Conservation (phyloP, 2,329 filamentous ascomycete species). For the Talaromyces sp. region DNA sequence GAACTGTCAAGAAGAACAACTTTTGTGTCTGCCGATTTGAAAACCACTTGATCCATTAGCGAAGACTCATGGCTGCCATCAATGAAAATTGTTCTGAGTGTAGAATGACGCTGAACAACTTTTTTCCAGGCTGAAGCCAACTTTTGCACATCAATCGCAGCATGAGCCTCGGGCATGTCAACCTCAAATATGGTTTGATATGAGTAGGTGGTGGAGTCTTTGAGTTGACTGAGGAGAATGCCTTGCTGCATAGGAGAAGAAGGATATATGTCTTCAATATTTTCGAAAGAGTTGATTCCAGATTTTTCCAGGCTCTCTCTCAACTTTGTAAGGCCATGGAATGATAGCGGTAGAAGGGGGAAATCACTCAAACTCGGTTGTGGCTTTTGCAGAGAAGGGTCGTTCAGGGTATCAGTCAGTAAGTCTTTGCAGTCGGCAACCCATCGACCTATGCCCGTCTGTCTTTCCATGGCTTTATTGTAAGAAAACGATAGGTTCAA, state of each 20-base stretch:
- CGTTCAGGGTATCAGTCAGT: not conserved
- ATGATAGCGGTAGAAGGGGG: slow-evolving; percentile 18
- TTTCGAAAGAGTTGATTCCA: slow-evolving; percentile 11
- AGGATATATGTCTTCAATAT: slow-evolving; percentile 20
- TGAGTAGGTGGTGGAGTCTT: slow-evolving; percentile 16
- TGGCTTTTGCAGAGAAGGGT: not conserved
- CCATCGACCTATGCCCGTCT: slow-evolving; percentile 11
- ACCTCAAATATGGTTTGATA: slow-evolving; percentile 14
- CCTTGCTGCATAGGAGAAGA: slow-evolving; percentile 22
- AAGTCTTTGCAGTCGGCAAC: slow-evolving; percentile 7
- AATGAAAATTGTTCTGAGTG: slow-evolving; percentile 15
- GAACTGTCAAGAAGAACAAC: not conserved
- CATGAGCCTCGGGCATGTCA: slow-evolving; percentile 4
- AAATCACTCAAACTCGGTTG: slow-evolving; percentile 14
- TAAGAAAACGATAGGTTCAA: slow-evolving; percentile 13
- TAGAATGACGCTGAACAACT: slow-evolving; percentile 13
- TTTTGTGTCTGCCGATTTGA: not conserved
- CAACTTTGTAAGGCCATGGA: slow-evolving; percentile 7
- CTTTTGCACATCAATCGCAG: slow-evolving; percentile 9
- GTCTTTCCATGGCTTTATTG: slow-evolving; percentile 11
- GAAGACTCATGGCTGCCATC: slow-evolving; percentile 10
- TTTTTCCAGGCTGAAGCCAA: slow-evolving; percentile 15
- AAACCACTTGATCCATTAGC: slow-evolving; percentile 13
- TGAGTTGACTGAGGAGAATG: slow-evolving; percentile 19
- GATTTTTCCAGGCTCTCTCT: slow-evolving; percentile 1